Evolutionary conservation across 345 rosid genomes (phyloP).

Genomic region (Cochlearia excelsa): DNA sequence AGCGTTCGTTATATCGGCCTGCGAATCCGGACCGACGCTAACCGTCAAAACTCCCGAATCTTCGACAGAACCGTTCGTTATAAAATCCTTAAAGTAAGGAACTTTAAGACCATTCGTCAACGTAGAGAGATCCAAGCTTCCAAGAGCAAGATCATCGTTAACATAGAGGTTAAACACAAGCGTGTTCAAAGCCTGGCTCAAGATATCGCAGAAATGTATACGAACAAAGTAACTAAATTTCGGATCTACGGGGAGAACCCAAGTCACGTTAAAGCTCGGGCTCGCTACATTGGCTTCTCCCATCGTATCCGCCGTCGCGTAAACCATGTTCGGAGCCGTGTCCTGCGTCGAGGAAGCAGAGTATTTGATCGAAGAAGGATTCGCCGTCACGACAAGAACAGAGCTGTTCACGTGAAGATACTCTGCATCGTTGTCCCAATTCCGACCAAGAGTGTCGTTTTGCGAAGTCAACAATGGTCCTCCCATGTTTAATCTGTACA

Average conservation of each 20-base stretch:
- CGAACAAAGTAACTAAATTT: slow-evolving; percentile 80
- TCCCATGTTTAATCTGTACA: slow-evolving; percentile 87
- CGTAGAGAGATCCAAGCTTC: slow-evolving; percentile 72
- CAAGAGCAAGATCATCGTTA: slow-evolving; percentile 64
- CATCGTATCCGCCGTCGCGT: slow-evolving; percentile 89
- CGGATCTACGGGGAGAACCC: slow-evolving; percentile 72
- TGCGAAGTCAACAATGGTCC: slow-evolving; percentile 82
- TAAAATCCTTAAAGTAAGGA: slow-evolving; percentile 77
- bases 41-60: slow-evolving; percentile 53
- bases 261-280: slow-evolving; percentile 78
- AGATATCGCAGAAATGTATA: slow-evolving; percentile 82
- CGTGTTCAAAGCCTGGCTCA: slow-evolving; percentile 62
- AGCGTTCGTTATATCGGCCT: slow-evolving; percentile 55
- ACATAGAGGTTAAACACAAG: slow-evolving; percentile 82
- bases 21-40: slow-evolving; percentile 80
- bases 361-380: slow-evolving; percentile 65
- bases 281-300: slow-evolving; percentile 68
- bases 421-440: slow-evolving; percentile 78
- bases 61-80: slow-evolving; percentile 63
- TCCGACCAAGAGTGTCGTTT: slow-evolving; percentile 90
- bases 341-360: slow-evolving; percentile 47
- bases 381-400: slow-evolving; percentile 59
- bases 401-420: slow-evolving; percentile 88
- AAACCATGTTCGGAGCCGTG: slow-evolving; percentile 86
- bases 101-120: slow-evolving; percentile 46